phyloP scores from a whole-genome alignment of 306 rosid genomes.

The Prunus salicina region DNA sequence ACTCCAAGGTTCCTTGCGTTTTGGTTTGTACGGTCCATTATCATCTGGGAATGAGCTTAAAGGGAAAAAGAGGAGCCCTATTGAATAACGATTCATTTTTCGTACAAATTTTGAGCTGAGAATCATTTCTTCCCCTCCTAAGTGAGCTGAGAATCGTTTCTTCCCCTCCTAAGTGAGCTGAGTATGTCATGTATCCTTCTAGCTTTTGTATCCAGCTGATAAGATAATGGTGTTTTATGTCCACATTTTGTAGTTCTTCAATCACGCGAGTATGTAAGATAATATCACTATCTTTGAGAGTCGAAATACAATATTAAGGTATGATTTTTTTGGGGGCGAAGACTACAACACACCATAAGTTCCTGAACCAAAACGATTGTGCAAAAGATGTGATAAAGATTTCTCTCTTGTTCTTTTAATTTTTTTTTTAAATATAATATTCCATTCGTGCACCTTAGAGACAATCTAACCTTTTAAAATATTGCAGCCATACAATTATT shows the following conservation, averaged over 20 bases:
- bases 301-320: no score
- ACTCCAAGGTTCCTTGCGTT: slow-evolving; percentile 50
- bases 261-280: no score
- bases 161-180: background rate
- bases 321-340: no score
- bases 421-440: no score
- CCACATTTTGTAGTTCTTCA: background rate
- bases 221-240: background rate
- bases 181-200: background rate
- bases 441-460: no score
- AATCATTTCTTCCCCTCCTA: background rate
- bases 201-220: background rate
- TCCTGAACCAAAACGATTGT: no score
- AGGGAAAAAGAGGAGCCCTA: slow-evolving; percentile 32
- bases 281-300: no score
- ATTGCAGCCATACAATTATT: no score
- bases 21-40: slow-evolving; percentile 64
- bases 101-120: slow-evolving; percentile 16
- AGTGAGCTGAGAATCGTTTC: background rate
- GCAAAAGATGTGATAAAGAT: no score
- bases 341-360: no score
- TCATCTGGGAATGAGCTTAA: slow-evolving; percentile 28
- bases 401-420: no score
- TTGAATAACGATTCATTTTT: slow-evolving; percentile 1
- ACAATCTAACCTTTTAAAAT: no score